Conservation (phyloP, 192 early-diverging fungal species). For the Backusella luteola region DNA sequence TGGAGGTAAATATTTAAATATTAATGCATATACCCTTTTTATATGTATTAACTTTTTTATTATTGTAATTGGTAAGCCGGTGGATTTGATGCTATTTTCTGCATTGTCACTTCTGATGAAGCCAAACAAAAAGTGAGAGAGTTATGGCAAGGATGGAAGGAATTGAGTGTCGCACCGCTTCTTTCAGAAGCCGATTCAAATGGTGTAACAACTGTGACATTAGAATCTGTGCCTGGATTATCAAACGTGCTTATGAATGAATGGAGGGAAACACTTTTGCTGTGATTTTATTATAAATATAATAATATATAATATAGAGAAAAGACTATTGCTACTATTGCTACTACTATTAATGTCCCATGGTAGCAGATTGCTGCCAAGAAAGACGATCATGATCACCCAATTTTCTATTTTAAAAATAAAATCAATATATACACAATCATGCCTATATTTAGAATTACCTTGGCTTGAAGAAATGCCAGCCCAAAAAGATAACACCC, state of each 20-base stretch:
- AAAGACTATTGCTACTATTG: neutral
- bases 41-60: neutral
- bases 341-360: neutral
- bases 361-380: conserved; percentile 62
- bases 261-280: neutral
- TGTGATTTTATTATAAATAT: neutral
- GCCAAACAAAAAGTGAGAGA: conserved; percentile 50
- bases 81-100: conserved; percentile 97
- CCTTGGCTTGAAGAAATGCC: conserved; percentile 94
- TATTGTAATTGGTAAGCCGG: conserved; percentile 65
- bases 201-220: conserved; percentile 44
- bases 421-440: neutral
- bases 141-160: conserved; percentile 70
- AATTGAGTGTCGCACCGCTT: conserved; percentile 81
- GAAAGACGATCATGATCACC: conserved; percentile 97
- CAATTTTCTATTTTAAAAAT: conserved; percentile 60
- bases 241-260: neutral
- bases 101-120: conserved; percentile 61
- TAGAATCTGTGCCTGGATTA: conserved; percentile 25
- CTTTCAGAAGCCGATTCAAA: conserved; percentile 65
- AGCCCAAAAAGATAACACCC: conserved; percentile 82
- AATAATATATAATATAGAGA: neutral
- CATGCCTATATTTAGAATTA: conserved; percentile 23
- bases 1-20: conserved; percentile 57
- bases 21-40: too few species aligned